Evolutionary conservation across 352 stramenopile species (phyloP), one percentile per base, ranked within the genome.

Genomic region (Phytophthora foliorum): DNA sequence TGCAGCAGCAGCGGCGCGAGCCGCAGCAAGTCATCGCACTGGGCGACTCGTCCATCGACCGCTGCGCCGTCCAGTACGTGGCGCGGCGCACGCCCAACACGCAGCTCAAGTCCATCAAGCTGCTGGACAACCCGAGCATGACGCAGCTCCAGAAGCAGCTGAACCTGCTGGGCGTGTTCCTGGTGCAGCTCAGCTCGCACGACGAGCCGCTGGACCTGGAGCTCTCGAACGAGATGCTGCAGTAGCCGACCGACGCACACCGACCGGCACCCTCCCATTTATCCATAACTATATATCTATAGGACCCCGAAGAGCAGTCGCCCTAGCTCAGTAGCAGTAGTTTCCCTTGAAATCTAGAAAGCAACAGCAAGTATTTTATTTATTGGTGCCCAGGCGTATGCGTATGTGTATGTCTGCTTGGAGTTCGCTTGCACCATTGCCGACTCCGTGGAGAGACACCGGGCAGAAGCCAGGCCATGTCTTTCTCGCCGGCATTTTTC

Each of bases 51-150:
- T 71, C 80, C 21, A 74, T 89, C 27, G 88, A 95, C 63, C 84
- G 85, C 64, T 84, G 78, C 21, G 88, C 85, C 32, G 84, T 93
- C 34, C 84, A 92, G 60, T 89, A 88, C 36, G 80, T 93, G 13
- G 81, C 79, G 8, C 65, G 74, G 10, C 80, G 74, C 46, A 77
- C 81, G 45, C 69, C 76, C 14, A 73, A 84, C 25, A 67, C 80
- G 41, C 80, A 81, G 57, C 70, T 92, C 57, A 95, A 93, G 71
- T 93, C 80, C 8, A 78, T 95, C 62, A 93, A 93, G 67, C 75
- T 95, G 52, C 63, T 95, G 55, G 82, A 92, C 22, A 88, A 90
- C 63, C 87, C 85, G 16, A 91, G 69, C 62, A 90, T 93, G 72
- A 76, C 63, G 41, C 85, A 95, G 68, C 62, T 95, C 21, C 65